phyloP scores from a whole-genome alignment of 352 stramenopile genomes.

The Blastocystis sp. region DNA sequence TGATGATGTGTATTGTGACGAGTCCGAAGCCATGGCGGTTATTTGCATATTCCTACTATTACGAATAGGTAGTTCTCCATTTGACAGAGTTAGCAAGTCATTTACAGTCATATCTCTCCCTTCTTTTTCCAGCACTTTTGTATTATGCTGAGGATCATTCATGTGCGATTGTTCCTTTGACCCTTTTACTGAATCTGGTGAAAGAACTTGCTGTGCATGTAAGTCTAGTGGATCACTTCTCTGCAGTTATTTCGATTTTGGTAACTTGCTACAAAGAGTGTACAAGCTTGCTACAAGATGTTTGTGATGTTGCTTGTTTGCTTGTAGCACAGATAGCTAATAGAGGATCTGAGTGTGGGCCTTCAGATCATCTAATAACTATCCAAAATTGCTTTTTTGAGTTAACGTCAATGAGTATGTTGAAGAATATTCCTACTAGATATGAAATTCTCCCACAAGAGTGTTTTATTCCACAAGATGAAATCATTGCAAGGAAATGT shows the following conservation, averaged over 20 bases:
- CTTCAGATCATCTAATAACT: no score
- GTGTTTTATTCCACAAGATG: neutral
- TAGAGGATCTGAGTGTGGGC: neutral
- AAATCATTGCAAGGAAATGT: neutral
- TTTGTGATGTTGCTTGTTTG: neutral
- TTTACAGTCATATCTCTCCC: neutral
- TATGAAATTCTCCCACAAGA: neutral
- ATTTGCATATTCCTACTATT: neutral
- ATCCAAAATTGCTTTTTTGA: no score
- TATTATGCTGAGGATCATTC: neutral
- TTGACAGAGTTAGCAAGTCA: neutral
- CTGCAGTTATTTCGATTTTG: neutral
- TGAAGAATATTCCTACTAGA: neutral
- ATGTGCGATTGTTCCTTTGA: neutral
- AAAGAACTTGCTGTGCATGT: neutral
- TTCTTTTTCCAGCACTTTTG: constrained; percentile 8
- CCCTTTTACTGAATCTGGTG: neutral
- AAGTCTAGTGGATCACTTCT: neutral
- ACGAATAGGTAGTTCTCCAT: neutral
- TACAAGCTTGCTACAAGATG: neutral
- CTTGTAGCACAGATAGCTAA: neutral
- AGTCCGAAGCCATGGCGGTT: neutral
- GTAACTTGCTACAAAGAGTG: neutral
- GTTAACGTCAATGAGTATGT: no score
- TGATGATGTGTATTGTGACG: neutral